phyloP scores from a whole-genome alignment of 441 rosid genomes.

The Hura crepitans region DNA sequence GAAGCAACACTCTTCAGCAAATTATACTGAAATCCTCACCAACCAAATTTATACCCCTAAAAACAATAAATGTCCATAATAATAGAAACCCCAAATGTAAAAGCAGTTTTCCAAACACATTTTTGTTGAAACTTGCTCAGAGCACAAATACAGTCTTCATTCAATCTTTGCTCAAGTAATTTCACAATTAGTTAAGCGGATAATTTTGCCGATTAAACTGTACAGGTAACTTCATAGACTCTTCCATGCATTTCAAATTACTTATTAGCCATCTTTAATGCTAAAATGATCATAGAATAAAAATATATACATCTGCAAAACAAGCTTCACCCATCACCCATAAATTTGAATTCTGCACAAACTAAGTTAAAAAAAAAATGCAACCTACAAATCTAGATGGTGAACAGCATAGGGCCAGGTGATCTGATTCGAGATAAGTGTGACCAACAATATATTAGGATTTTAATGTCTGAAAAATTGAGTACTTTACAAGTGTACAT shows the following conservation, averaged over 20 bases:
- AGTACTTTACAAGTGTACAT: not conserved
- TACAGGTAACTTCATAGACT: not conserved
- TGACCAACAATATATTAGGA: not conserved
- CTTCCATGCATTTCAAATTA: not conserved
- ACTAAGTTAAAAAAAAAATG: not conserved
- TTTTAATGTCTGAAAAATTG: not conserved
- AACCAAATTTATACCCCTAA: not conserved
- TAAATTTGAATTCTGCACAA: not conserved
- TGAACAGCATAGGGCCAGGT: not conserved
- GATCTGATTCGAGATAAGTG: not conserved
- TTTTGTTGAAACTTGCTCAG: not conserved
- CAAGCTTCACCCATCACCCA: not conserved
- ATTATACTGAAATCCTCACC: not conserved
- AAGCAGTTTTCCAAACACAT: not conserved
- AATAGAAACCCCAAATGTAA: not conserved
- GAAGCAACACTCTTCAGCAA: not conserved
- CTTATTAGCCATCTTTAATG: not conserved
- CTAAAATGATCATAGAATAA: not conserved
- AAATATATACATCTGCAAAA: not conserved
- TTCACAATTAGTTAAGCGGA: not conserved
- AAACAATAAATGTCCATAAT: not conserved
- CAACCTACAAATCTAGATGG: not conserved
- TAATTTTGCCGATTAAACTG: not conserved
- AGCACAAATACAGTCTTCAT: not conserved
- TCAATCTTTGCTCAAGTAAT: not conserved